Evolutionary conservation across 2,329 filamentous ascomycete species (phyloP).

Genomic region (Fusarium sp.): DNA sequence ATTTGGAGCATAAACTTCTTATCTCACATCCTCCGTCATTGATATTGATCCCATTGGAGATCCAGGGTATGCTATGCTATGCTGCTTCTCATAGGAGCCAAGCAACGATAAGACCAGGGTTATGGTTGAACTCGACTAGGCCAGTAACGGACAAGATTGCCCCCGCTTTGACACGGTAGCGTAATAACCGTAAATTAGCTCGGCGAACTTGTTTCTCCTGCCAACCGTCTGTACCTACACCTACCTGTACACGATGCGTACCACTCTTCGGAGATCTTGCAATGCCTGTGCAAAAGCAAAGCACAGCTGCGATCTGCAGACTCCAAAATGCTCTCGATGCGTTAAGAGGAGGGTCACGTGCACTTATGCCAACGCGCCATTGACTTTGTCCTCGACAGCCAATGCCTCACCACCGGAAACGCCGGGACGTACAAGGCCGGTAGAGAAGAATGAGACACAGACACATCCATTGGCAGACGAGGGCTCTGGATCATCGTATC

Average conservation of each 20-base stretch:
- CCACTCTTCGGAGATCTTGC: slow-evolving; percentile 68
- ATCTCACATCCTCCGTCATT: too few species aligned
- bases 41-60: too few species aligned
- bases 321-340: slow-evolving; percentile 66
- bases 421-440: slow-evolving; percentile 6
- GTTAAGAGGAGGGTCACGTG: slow-evolving; percentile 59
- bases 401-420: slow-evolving; percentile 12
- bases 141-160: background rate
- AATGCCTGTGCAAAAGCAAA: slow-evolving; percentile 66
- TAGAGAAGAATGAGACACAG: slow-evolving; percentile 1
- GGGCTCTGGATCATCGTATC: background rate
- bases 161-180: slow-evolving; percentile 19
- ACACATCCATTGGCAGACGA: background rate
- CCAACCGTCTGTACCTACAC: background rate
- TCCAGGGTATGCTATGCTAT: background rate
- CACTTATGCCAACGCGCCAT: slow-evolving; percentile 65
- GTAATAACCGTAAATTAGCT: slow-evolving; percentile 21
- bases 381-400: slow-evolving; percentile 44
- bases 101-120: background rate
- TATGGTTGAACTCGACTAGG: slow-evolving; percentile 4
- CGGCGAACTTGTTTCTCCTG: slow-evolving; percentile 13
- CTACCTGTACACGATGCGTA: slow-evolving; percentile 55
- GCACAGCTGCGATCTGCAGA: slow-evolving; percentile 65
- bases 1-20: too few species aligned
- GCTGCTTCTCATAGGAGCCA: background rate